phyloP scores from a whole-genome alignment of 768 basidiomycete species.

The Suillus sp. region DNA sequence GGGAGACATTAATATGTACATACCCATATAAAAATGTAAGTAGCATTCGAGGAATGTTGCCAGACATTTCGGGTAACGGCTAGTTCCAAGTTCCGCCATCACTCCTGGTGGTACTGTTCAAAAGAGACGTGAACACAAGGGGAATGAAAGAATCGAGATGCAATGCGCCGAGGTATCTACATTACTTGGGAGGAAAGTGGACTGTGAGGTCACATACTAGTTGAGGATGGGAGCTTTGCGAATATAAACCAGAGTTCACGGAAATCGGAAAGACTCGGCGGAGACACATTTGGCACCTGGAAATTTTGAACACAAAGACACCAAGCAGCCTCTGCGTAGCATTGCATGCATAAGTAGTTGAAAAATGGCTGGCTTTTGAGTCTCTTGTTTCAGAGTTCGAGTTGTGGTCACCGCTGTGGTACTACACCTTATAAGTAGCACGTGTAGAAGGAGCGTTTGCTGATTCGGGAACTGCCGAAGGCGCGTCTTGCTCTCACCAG shows the following conservation, averaged over 20 bases:
- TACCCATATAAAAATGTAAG: background rate
- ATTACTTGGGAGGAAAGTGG: background rate
- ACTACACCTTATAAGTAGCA: background rate
- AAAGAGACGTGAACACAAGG: background rate
- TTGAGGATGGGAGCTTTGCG: no score
- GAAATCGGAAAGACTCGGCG: background rate
- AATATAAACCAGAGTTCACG: background rate
- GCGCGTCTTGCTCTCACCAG: slow-evolving; percentile 14
- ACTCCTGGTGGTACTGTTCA: background rate
- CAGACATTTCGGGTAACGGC: background rate
- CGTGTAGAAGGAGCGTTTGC: background rate
- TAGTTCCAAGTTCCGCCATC: background rate
- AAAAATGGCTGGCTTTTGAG: background rate
- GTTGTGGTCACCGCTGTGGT: background rate
- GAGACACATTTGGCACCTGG: background rate
- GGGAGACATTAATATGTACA: background rate
- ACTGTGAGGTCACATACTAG: no score
- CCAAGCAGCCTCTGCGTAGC: background rate
- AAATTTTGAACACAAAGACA: background rate
- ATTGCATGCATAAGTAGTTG: background rate
- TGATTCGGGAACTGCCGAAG: slow-evolving; percentile 27
- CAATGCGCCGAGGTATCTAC: background rate
- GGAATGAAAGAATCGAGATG: background rate
- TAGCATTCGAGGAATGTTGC: background rate
- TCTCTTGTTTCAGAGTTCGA: background rate